Base-by-base conservation (phyloP, 116 monocot genomes). In the Posidonia oceanica region DNA sequence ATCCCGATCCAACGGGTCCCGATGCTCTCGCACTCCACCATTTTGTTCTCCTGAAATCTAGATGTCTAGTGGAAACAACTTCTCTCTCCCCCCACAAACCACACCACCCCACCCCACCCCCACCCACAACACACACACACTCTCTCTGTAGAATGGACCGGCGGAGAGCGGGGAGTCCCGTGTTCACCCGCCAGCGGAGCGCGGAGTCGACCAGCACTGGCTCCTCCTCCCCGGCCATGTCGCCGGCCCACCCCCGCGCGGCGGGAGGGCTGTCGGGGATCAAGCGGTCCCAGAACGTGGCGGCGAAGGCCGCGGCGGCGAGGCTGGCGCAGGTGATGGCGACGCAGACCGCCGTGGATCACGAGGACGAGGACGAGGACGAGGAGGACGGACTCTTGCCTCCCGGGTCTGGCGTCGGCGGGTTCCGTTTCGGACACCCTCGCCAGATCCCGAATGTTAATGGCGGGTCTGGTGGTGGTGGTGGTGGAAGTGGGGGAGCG, bases 251-350 rank as follows among this genome's bases (percentile, higher is more conserved):
- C 63, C 79, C 75, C 60, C 77, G 75, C 54, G 73, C 75, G 44
- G 78, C 37, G 55, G 10, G 70, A 18, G 81, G 68, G n/a, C 23
- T 82, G 20, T 77, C 88, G 73, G 69, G 70, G 69, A 69, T 86
- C 48, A 81, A 71, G 75, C 61, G 83, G 64, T 81, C 86, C 22
- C 89, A 93, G 84, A 93, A 93, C 72, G 83, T 93, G 21, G 92
- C 88, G 14, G 86, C 92, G 10, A 83, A 80, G 74, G 88, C 88
- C 4, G 92, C 92, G 44, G 86, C 88, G 54, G 88, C 88, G 16
- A 72, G 88, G 44, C 82, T 93, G 20, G 92, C 92, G 66, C 88
- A 93, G 84, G 92, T 93, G 22, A 93, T 93, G 92, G 88, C 92
- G 14, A 86, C 88, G 17, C 92, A 93, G 80, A 74, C 66, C 39